phyloP scores from a whole-genome alignment of 345 rosid genomes.

The Salix suchowensis region DNA sequence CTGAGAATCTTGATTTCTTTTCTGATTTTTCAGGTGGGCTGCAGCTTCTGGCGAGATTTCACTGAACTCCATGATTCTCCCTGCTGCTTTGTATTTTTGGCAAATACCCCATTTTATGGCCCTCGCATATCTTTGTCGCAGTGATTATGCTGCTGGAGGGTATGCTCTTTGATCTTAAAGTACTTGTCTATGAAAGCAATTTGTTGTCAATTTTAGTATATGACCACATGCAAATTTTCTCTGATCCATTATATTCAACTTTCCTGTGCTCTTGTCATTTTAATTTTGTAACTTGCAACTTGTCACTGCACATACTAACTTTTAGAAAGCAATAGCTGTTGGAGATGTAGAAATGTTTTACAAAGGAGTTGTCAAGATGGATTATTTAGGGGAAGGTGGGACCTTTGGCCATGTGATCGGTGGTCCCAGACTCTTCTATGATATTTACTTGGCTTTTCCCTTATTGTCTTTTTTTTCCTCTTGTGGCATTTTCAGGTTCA shows the following conservation, averaged over 20 bases:
- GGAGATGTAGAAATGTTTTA: too few species aligned
- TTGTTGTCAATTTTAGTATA: not conserved
- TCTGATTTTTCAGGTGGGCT: slow-evolving; percentile 64
- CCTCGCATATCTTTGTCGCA: slow-evolving; percentile 75
- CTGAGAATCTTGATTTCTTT: not conserved
- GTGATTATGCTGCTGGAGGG: slow-evolving; percentile 98
- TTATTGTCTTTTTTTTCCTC: not conserved
- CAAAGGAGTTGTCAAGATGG: not conserved
- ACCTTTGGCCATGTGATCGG: not conserved
- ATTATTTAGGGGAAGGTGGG: not conserved
- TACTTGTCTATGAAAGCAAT: not conserved
- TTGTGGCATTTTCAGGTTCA: slow-evolving; percentile 44
- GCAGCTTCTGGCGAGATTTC: slow-evolving; percentile 81
- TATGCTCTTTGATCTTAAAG: slow-evolving; percentile 23
- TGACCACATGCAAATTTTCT: not conserved
- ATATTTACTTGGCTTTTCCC: not conserved
- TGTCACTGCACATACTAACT: too few species aligned
- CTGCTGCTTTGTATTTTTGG: slow-evolving; percentile 95
- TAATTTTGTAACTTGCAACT: too few species aligned
- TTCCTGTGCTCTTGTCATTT: not conserved
- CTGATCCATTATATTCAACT: too few species aligned
- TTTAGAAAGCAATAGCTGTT: too few species aligned
- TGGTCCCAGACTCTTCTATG: not conserved
- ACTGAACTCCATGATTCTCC: slow-evolving; percentile 68
- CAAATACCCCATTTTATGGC: slow-evolving; percentile 99